Conservation (phyloP, 805 yeast species). For the Tetrapisispora nanseiensis region DNA sequence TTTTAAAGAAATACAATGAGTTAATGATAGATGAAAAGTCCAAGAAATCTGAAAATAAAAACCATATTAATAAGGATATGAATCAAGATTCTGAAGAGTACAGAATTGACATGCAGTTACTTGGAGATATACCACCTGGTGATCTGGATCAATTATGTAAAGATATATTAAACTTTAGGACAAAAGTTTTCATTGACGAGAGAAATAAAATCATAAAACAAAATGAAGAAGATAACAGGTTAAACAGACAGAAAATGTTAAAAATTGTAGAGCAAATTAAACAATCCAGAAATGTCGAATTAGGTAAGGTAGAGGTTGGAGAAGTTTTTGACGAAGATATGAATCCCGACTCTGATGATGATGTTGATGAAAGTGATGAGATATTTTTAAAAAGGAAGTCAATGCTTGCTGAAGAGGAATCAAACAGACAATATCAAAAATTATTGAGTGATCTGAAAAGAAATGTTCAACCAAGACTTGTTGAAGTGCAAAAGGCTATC, state of each 20-base stretch:
- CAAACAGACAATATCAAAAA: constrained; percentile 11
- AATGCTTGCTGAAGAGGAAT: constrained; percentile 9
- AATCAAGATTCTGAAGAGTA: constrained; percentile 10
- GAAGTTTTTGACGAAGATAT: constrained; percentile 13
- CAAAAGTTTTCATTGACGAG: constrained; percentile 45
- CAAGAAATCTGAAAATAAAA: neutral
- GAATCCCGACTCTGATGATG: constrained; percentile 9
- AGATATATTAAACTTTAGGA: constrained; percentile 46
- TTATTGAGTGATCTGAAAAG: constrained; percentile 10
- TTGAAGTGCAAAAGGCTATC: constrained; percentile 9
- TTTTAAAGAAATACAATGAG: neutral
- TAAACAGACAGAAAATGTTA: constrained; percentile 19
- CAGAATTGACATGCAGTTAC: constrained; percentile 20
- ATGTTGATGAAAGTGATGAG: neutral
- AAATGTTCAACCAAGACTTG: constrained; percentile 14
- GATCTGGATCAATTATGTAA: constrained; percentile 27
- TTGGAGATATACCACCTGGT: constrained; percentile 24
- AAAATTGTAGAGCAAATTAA: constrained; percentile 22
- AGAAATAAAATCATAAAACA: constrained; percentile 41
- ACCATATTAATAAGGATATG: neutral
- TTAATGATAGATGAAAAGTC: neutral
- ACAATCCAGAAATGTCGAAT: constrained; percentile 7
- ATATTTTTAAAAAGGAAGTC: constrained; percentile 5
- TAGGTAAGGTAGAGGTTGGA: constrained; percentile 3
- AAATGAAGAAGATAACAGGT: constrained; percentile 19